Evolutionary conservation across 2,329 filamentous ascomycete species (phyloP), one percentile per base, ranked within the genome.

Genomic region (Fusarium sp.): DNA sequence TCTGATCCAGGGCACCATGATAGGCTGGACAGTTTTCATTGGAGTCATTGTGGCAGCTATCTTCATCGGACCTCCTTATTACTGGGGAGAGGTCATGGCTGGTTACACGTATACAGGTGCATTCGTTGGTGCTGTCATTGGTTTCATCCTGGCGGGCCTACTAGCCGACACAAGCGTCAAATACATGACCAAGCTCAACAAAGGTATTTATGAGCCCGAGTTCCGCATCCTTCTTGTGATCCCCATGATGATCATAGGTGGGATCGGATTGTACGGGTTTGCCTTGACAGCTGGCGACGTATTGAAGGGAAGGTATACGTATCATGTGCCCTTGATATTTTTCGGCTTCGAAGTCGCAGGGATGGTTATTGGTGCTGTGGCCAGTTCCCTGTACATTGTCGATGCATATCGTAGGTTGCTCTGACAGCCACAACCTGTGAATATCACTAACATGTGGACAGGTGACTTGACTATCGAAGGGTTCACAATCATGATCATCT

Each of bases 1-100:
- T 73, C 84, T 98, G 5, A 93, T 94, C 50, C 94, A 97, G 84
- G 94, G 94, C 17, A 89, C 92, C 6, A 88, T 97, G 76, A 97
- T 98, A 75, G 95, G 94, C 69, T 98, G 95, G 94, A 97, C 94
- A 2, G 93, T 98, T 17, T 93, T 98, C 76, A 95, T 97, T 69
- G 92, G 93, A 58, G 91, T 96, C 64, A 89, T 96, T 70, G 82
- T 97, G 45, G 92, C 91, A n/a, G 88, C 91, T 62, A 90, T 97
- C 70, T 95, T 96, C 81, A 86, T 97, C 46, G 90, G 91, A 3
- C 91, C 91, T 3, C 93, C 93, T 1, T 87, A 94, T 40, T 96
- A 89, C 83, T 97, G 94, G 87, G 84, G 89, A 73, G 91, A 96
- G 80, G 89, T 93, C 53, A 82, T 92, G 75, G 93, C 92, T 2